phyloP scores from a whole-genome alignment of 495 filamentous ascomycete species.

The Podospora sp. region DNA sequence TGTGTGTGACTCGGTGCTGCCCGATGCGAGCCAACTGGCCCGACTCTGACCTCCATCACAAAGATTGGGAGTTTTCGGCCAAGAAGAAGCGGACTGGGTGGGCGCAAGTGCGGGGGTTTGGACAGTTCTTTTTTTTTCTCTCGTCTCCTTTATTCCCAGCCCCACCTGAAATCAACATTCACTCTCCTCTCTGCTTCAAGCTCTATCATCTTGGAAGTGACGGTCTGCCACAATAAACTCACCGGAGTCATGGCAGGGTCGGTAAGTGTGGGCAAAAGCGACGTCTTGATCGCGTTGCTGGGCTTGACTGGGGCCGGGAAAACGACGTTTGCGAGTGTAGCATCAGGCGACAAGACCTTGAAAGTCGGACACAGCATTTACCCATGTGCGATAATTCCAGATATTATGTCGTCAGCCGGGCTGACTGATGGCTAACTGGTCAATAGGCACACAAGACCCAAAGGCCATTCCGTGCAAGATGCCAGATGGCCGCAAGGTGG shows the following conservation, averaged over 20 bases:
- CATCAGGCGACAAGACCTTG: not conserved
- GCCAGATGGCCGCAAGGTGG: slow-evolving; percentile 13
- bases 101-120: too few species aligned
- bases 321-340: not conserved
- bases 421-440: not conserved
- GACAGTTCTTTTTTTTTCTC: too few species aligned
- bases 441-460: not conserved
- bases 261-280: not conserved
- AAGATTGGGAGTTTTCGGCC: too few species aligned
- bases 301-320: slow-evolving; percentile 17
- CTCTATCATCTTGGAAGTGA: not conserved
- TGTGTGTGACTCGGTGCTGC: too few species aligned
- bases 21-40: too few species aligned
- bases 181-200: too few species aligned
- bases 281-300: slow-evolving; percentile 10
- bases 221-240: not conserved
- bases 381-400: not conserved
- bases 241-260: not conserved
- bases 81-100: too few species aligned
- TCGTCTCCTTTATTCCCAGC: too few species aligned
- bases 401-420: too few species aligned
- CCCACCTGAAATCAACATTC: too few species aligned
- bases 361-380: slow-evolving; percentile 7
- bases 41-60: too few species aligned
- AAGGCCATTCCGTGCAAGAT: not conserved